These are phyloP conservation scores for Xerocomellus intermedius DNA, from an alignment of 768 basidiomycete genomes.

Conservation along the genomic window DNA sequence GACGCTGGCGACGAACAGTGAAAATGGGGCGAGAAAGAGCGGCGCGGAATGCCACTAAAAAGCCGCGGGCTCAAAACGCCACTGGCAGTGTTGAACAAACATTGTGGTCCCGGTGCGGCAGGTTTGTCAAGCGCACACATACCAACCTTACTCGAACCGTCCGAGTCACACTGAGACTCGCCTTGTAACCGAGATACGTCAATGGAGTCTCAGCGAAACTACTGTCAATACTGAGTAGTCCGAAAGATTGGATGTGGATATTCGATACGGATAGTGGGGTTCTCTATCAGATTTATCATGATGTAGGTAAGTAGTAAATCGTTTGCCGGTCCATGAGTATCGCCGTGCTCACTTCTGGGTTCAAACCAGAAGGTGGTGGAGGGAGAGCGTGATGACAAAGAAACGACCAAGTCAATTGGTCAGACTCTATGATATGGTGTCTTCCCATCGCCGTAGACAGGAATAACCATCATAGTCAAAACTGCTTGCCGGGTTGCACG, in stretches of 20 bases:
- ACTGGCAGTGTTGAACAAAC: too few species aligned
- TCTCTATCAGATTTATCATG: not conserved
- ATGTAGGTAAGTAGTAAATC: not conserved
- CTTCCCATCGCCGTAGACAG: constrained; percentile 26
- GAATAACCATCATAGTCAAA: constrained; percentile 32
- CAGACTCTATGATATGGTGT: not conserved
- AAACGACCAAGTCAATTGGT: not conserved
- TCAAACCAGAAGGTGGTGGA: not conserved
- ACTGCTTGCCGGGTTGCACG: constrained; percentile 20
- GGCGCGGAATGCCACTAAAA: too few species aligned
- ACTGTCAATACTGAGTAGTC: not conserved
- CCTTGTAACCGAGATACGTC: too few species aligned
- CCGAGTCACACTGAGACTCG: too few species aligned
- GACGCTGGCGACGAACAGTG: too few species aligned
- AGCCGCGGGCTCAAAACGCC: too few species aligned
- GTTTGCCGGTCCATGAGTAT: not conserved
- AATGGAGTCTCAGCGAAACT: too few species aligned
- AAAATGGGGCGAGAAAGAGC: too few species aligned
- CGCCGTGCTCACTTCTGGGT: not conserved
- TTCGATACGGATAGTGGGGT: constrained; percentile 1
- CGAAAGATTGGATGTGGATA: not conserved
- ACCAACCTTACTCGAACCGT: too few species aligned
- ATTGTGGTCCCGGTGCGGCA: too few species aligned
- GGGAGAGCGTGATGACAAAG: not conserved
- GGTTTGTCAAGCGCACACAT: too few species aligned